A percentile compares a stretch with the other conserved stretches of the same genome.
These are phyloP conservation scores for Saposhnikovia divaricata DNA, from an alignment of 129 eudicot genomes.

Conservation along the genomic window DNA sequence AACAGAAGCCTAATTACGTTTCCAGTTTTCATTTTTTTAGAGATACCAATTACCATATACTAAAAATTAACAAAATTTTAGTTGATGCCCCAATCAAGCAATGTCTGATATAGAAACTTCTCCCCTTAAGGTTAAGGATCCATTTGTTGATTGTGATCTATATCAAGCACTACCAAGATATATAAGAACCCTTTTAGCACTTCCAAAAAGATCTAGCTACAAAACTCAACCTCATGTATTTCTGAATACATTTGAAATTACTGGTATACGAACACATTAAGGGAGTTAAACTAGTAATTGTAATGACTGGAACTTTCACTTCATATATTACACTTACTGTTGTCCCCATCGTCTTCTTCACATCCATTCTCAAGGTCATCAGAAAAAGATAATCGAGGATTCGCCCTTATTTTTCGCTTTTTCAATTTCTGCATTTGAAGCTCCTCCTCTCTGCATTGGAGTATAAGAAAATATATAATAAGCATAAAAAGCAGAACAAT, in stretches of 20 bases:
- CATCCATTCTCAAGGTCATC: slow-evolving; percentile 68
- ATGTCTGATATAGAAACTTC: background rate
- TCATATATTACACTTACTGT: slow-evolving; percentile 35
- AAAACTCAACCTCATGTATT: background rate
- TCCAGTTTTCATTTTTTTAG: no score
- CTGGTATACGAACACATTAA: background rate
- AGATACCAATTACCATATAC: background rate
- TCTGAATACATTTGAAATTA: background rate
- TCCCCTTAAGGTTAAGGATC: background rate
- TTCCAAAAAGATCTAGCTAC: background rate
- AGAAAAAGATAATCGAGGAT: slow-evolving; percentile 71
- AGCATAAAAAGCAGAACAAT: background rate
- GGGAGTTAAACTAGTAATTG: background rate
- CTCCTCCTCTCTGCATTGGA: slow-evolving; percentile 64
- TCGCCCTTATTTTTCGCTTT: slow-evolving; percentile 67
- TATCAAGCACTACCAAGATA: background rate
- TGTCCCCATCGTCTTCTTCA: slow-evolving; percentile 64
- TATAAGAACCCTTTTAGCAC: background rate
- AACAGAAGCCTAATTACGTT: background rate
- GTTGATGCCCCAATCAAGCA: background rate
- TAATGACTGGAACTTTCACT: background rate
- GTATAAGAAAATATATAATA: background rate
- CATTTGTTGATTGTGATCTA: background rate
- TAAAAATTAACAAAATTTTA: no score
- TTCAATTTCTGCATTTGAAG: slow-evolving; percentile 80